Conservation (phyloP, 2,329 filamentous ascomycete species). For the Westerdykella aurantiaca region DNA sequence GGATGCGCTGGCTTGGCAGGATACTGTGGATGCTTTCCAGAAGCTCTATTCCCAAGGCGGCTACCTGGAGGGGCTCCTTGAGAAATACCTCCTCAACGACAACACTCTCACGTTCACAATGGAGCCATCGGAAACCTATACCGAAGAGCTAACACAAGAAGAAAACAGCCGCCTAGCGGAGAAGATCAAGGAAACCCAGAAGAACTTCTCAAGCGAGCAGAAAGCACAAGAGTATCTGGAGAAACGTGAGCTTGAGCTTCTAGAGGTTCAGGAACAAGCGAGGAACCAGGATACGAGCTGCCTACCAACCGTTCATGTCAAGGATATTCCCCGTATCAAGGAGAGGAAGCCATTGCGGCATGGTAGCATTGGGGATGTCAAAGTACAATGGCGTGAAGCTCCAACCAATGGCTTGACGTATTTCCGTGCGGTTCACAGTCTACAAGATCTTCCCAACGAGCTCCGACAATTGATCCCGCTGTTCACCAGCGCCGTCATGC, state of each 20-base stretch:
- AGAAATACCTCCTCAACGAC: slow-evolving; percentile 86
- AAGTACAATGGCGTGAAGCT: slow-evolving; percentile 84
- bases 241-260: slow-evolving; percentile 70
- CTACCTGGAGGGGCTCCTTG: slow-evolving; percentile 77
- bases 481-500: slow-evolving; percentile 89
- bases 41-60: slow-evolving; percentile 64
- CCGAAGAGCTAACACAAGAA: slow-evolving; percentile 66
- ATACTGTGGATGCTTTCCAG: slow-evolving; percentile 79
- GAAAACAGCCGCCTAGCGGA: slow-evolving; percentile 67
- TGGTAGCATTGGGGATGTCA: slow-evolving; percentile 54
- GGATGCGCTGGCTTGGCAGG: slow-evolving; percentile 84
- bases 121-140: slow-evolving; percentile 73
- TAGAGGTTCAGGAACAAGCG: slow-evolving; percentile 77
- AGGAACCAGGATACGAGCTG: slow-evolving; percentile 81
- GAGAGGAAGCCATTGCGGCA: slow-evolving; percentile 64
- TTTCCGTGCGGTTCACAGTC: slow-evolving; percentile 78
- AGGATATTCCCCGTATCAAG: slow-evolving; percentile 77
- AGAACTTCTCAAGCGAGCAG: slow-evolving; percentile 63
- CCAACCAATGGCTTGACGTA: slow-evolving; percentile 95
- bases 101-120: slow-evolving; percentile 90
- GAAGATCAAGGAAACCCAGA: slow-evolving; percentile 66
- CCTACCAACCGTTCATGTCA: slow-evolving; percentile 79
- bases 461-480: slow-evolving; percentile 78
- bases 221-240: slow-evolving; percentile 67
- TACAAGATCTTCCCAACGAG: slow-evolving; percentile 76